A percentile compares a stretch with the other conserved stretches of the same genome.
Evolutionary conservation across 768 basidiomycete species (phyloP).

Genomic region (Calocera cornea): DNA sequence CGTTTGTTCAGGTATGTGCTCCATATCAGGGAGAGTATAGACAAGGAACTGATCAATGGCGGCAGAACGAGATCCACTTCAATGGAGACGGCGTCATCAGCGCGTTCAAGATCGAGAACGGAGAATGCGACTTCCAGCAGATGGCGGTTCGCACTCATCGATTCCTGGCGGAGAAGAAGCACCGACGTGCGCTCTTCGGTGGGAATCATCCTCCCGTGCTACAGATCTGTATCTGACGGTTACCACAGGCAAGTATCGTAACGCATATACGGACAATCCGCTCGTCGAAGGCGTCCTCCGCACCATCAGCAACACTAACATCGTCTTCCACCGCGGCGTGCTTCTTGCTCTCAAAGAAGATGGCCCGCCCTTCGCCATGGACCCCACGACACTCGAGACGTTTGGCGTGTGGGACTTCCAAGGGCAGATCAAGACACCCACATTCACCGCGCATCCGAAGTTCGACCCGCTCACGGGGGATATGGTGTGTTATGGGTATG

Average conservation of each 20-base stretch:
- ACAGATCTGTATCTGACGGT: neutral
- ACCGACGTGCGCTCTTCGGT: slow-evolving; percentile 8
- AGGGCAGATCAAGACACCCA: slow-evolving; percentile 8
- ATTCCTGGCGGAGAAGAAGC: slow-evolving; percentile 3
- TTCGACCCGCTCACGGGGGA: neutral
- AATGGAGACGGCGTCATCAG: slow-evolving; percentile 9
- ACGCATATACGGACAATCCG: slow-evolving; percentile 10
- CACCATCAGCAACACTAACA: slow-evolving; percentile 6
- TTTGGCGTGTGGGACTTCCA: slow-evolving; percentile 9
- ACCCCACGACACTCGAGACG: slow-evolving; percentile 7
- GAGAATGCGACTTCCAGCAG: slow-evolving; percentile 8
- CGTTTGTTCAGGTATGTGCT: neutral
- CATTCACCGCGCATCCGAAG: slow-evolving; percentile 7
- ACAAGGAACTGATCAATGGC: neutral
- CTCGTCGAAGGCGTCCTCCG: slow-evolving; percentile 3
- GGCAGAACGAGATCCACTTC: slow-evolving; percentile 10
- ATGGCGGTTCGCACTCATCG: slow-evolving; percentile 6
- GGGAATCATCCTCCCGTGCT: neutral
- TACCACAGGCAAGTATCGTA: slow-evolving; percentile 9
- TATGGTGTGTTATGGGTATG: slow-evolving; percentile 9
- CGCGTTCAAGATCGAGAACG: slow-evolving; percentile 7
- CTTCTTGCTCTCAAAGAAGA: slow-evolving; percentile 10
- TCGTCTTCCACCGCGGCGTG: neutral
- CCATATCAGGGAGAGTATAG: neutral
- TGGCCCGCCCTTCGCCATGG: slow-evolving; percentile 9